Evolutionary conservation across 1,139 yeast genomes (phyloP), one percentile per base, ranked within the genome.

Genomic region (Magnusiomyces clavatus): DNA sequence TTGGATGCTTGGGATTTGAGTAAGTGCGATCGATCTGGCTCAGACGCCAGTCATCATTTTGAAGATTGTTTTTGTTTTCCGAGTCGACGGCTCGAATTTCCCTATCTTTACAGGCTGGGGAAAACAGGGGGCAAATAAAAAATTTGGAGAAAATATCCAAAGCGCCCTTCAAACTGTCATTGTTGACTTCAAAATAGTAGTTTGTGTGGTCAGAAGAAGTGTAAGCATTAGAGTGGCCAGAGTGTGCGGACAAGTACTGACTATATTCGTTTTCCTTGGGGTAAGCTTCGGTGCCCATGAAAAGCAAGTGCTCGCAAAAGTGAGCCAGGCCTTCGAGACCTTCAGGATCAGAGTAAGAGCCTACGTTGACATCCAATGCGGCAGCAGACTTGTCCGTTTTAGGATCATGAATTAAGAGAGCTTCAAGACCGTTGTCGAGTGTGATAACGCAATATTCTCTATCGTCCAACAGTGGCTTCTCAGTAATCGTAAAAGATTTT

Each of bases 81-180:
- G 95, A 86, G 67, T 92, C 97, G 14, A 92, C 97, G 2, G 97
- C 98, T 57, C 83, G 81, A 60, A 92, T 84, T 67, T 92, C 98
- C 53, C 97, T 78, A 63, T 89, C 96, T 62, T 89, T 87, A 64
- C 97, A 84, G 56, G 81, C 77, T 51, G 82, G 78, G 58, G 82
- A 78, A 66, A 92, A 92, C 60, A 92, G 73, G 0, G 98, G 98
- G 29, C 79, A 67, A 44, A 89, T 84, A 71, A 92, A 92, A 65
- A 92, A 92, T 65, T 92, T 97, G 5, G 96, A 80, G 68, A 92
- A 92, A 60, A 97, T 75, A 65, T 92, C 97, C 54, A 92, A 71
- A 0, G 97, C 97, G 3, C 95, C 96, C 57, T 83, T 81, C 54
- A 92, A 72, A 59, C 82, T 78, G 58, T 83, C 84, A 50, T 86